These are phyloP conservation scores for Penicillium verhagenii DNA, from an alignment of 495 filamentous ascomycete genomes.

Conservation along the genomic window DNA sequence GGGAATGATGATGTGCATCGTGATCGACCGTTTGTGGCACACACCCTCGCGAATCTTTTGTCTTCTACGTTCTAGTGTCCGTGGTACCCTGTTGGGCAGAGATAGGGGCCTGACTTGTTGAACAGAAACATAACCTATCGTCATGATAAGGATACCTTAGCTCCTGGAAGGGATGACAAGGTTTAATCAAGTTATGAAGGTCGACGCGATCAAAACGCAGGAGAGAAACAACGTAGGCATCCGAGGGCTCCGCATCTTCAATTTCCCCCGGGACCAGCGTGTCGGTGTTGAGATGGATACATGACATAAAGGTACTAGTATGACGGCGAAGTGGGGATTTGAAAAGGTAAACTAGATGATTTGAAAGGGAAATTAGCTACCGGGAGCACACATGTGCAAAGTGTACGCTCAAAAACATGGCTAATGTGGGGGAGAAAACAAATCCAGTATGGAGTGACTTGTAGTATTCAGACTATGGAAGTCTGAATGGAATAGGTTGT, in stretches of 20 bases:
- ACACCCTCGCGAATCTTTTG: slow-evolving; percentile 2
- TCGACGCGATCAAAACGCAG: slow-evolving; percentile 25
- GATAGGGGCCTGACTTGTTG: slow-evolving; percentile 15
- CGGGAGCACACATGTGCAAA: background rate
- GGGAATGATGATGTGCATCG: slow-evolving; percentile 25
- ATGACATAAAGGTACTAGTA: slow-evolving; percentile 15
- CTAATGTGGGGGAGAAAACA: slow-evolving; percentile 26
- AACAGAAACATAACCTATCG: slow-evolving; percentile 5
- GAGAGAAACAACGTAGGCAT: slow-evolving; percentile 12
- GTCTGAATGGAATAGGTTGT: slow-evolving; percentile 27
- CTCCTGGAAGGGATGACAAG: slow-evolving; percentile 14
- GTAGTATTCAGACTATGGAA: slow-evolving; percentile 21
- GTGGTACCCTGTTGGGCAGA: slow-evolving; percentile 17
- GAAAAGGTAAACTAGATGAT: background rate
- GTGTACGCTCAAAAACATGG: slow-evolving; percentile 11
- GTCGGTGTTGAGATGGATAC: slow-evolving; percentile 23
- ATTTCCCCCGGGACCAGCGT: slow-evolving; percentile 31
- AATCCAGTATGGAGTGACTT: background rate
- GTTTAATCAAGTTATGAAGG: slow-evolving; percentile 10
- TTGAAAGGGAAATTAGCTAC: background rate
- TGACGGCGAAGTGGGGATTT: slow-evolving; percentile 19
- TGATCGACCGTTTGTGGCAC: slow-evolving; percentile 29
- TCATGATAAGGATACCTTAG: slow-evolving; percentile 1
- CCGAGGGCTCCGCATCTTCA: slow-evolving; percentile 30
- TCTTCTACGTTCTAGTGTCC: slow-evolving; percentile 9